Conservation (phyloP, 306 rosid genomes). For the Sophora flavescens region DNA sequence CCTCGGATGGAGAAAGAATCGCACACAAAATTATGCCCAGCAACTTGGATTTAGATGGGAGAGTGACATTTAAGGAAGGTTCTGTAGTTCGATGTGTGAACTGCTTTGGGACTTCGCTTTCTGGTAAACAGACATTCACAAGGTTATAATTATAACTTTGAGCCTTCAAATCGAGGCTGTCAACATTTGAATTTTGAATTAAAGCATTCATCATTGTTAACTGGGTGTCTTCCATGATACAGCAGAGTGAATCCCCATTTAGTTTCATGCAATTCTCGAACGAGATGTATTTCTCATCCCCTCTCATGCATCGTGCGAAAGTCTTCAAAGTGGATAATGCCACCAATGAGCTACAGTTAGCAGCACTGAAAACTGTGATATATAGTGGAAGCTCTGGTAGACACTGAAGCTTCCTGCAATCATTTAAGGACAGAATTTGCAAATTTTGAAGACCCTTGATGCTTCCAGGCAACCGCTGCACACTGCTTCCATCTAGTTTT, state of each 20-base stretch:
- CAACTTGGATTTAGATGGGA: background rate
- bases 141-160: conserved; percentile 23
- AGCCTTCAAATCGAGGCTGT: background rate
- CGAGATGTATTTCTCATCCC: background rate
- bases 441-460: background rate
- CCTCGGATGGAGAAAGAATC: background rate
- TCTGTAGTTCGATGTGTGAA: background rate
- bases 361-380: background rate
- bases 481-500: background rate
- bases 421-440: conserved; percentile 4
- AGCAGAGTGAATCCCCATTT: background rate
- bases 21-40: background rate
- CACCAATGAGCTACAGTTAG: conserved; percentile 28
- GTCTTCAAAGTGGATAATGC: background rate
- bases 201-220: background rate
- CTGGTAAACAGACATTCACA: background rate
- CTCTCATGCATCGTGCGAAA: background rate
- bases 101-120: background rate
- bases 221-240: background rate
- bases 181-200: background rate
- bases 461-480: conserved; percentile 19
- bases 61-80: background rate
- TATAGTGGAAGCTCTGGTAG: conserved; percentile 37
- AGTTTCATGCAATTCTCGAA: background rate
- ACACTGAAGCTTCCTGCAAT: background rate